phyloP scores from a whole-genome alignment of 805 yeast species.

The Candida adriatica region DNA sequence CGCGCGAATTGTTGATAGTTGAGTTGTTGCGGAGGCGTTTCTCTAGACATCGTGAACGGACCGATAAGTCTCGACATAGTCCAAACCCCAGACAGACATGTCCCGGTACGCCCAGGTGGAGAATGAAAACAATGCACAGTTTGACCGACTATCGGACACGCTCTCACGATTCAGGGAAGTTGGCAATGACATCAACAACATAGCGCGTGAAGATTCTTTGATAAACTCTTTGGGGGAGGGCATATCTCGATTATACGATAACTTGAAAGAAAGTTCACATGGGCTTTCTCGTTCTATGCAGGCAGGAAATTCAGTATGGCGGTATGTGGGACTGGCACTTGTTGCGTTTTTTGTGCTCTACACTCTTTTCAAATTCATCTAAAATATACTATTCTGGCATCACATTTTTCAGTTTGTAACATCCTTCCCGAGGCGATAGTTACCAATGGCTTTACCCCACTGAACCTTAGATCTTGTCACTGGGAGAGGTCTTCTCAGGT shows the following conservation, averaged over 20 bases:
- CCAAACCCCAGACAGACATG: too few relatives aligned
- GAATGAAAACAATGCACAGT: constrained; percentile 48
- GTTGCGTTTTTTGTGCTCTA: constrained; percentile 49
- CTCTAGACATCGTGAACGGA: too few relatives aligned
- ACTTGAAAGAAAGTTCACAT: constrained; percentile 44
- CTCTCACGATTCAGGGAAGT: constrained; percentile 56
- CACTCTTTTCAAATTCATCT: constrained; percentile 22
- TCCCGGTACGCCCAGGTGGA: constrained; percentile 24
- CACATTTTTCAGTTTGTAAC: constrained; percentile 35
- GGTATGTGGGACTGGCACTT: constrained; percentile 52
- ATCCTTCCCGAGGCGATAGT: constrained; percentile 80
- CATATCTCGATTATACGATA: constrained; percentile 40
- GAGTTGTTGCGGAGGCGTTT: too few relatives aligned
- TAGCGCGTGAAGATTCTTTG: constrained; percentile 47
- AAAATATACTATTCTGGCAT: background rate
- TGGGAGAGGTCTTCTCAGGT: constrained; percentile 84
- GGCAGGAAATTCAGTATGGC: constrained; percentile 53
- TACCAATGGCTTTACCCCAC: constrained; percentile 93
- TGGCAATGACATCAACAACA: constrained; percentile 60
- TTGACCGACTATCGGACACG: constrained; percentile 59
- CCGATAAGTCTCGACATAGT: too few relatives aligned
- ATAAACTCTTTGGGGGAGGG: constrained; percentile 40
- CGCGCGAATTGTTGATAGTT: too few relatives aligned
- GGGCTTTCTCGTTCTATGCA: constrained; percentile 49
- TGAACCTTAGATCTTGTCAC: constrained; percentile 85